Evolutionary conservation across 2,329 filamentous ascomycete species (phyloP), one percentile per base, ranked within the genome.

Genomic region (Pyrenophora graminea): DNA sequence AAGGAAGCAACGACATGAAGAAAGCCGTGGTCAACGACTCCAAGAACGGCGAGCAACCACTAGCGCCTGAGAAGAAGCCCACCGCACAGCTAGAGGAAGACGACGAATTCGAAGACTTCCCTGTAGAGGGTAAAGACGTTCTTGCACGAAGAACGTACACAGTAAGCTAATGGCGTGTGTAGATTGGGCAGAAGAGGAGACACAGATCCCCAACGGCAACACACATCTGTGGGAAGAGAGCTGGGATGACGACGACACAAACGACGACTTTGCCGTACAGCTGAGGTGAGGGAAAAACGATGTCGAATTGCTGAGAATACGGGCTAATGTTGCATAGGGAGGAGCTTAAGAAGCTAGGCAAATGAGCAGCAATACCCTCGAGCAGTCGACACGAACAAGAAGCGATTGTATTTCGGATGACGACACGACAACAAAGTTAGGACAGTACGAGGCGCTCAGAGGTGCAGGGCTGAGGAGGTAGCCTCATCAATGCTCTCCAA

Each of bases 31-130:
- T 65, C 69, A 51, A 58, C 62, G 65, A 70, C 54, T 42, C 61
- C 45, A 70, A 66, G 49, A 66, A 77, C 59, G 66, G 72, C 53
- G 73, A 75, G 71, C 77, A 68, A 79, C 58, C 58, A 19, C 51
- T 54, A 39, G 75, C 51, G 78, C 81, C 62, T 19, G 78, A 80
- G 61, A 79, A 85, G 70, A 88, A 88, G 74, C 80, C 85, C 51
- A 75, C 80, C 47, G 79, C 87, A 30, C 84, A 89, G 51, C 82
- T 97, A 23, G 94, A 96, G 75, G 94, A 99, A 74, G 94, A 99
- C 71, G 94, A 99, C 75, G 94, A 99, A 79, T 99, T 99, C 69
- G 94, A 99, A 74, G 94, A 99, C 75, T 99, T 99, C 70, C 94
- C 94, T 21, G 89, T 96, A 49, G 93, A 99, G 78, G 91, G 94